Conservation (phyloP, 192 early-diverging fungal species). For the Linnemannia exigua region DNA sequence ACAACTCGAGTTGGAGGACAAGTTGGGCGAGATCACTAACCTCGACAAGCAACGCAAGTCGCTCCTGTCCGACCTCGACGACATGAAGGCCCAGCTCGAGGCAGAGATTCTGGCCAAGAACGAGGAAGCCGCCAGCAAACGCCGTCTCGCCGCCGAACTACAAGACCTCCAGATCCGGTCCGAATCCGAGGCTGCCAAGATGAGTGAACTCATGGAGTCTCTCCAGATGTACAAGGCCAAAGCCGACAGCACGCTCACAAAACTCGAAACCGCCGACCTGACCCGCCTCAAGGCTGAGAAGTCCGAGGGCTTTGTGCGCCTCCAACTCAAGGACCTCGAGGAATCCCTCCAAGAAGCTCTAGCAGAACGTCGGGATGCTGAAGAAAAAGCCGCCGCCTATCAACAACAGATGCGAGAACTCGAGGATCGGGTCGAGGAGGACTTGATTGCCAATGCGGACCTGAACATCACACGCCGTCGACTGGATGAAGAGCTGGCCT, state of each 20-base stretch:
- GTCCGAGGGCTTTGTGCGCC: constrained; percentile 71
- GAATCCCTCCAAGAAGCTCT: constrained; percentile 73
- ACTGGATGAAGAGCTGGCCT: constrained; percentile 82
- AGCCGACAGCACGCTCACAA: constrained; percentile 65
- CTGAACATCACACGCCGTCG: constrained; percentile 77
- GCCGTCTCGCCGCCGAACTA: constrained; percentile 70
- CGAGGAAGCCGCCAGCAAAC: constrained; percentile 70
- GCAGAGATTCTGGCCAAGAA: constrained; percentile 73
- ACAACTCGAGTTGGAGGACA: constrained; percentile 86
- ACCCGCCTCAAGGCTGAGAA: constrained; percentile 83
- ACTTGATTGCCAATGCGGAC: constrained; percentile 77
- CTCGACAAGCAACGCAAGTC: constrained; percentile 75
- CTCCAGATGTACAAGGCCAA: constrained; percentile 68
- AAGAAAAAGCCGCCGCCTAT: constrained; percentile 73
- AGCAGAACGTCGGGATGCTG: constrained; percentile 71
- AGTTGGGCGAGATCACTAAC: constrained; percentile 75
- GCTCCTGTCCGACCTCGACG: constrained; percentile 73
- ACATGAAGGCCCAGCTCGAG: constrained; percentile 74
- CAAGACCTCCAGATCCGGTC: constrained; percentile 73
- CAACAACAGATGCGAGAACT: constrained; percentile 81
- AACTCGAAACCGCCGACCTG: constrained; percentile 78
- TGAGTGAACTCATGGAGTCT: constrained; percentile 68
- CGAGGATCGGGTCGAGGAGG: constrained; percentile 84
- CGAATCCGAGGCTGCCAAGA: constrained; percentile 74
- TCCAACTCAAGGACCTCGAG: constrained; percentile 80